phyloP scores from a whole-genome alignment of 352 stramenopile genomes.

The Phytopythium chamaehyphon region DNA sequence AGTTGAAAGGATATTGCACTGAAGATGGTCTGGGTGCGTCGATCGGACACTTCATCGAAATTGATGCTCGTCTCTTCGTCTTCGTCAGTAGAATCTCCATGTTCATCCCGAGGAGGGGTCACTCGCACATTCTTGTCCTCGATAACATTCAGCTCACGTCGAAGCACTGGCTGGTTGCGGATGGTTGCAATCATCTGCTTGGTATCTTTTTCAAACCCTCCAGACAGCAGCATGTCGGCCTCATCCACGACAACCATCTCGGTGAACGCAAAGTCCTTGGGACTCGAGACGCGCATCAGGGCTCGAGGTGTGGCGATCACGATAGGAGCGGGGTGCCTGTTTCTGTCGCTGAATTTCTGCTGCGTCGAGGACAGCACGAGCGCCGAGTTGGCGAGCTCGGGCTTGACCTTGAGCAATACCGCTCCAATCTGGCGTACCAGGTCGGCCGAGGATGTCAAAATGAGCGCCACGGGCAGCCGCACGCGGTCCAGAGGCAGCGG shows the following conservation, averaged over 20 bases:
- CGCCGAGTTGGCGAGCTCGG: slow-evolving; percentile 28
- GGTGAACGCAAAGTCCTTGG: slow-evolving; percentile 71
- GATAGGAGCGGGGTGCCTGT: slow-evolving; percentile 32
- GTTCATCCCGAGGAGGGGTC: background rate
- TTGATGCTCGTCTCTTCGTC: slow-evolving; percentile 13
- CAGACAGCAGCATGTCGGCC: slow-evolving; percentile 75
- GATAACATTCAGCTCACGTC: slow-evolving; percentile 35
- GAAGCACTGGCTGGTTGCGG: slow-evolving; percentile 65
- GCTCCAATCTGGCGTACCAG: slow-evolving; percentile 69
- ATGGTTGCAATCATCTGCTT: slow-evolving; percentile 82
- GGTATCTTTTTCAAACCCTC: slow-evolving; percentile 71
- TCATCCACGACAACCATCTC: slow-evolving; percentile 74
- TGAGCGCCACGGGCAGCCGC: slow-evolving; percentile 50
- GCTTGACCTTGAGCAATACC: slow-evolving; percentile 39
- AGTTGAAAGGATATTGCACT: slow-evolving; percentile 66
- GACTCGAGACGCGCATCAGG: slow-evolving; percentile 58
- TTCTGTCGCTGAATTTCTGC: slow-evolving; percentile 29
- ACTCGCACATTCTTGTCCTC: slow-evolving; percentile 1
- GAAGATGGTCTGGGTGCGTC: slow-evolving; percentile 65
- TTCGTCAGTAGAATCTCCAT: slow-evolving; percentile 8
- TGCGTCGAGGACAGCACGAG: slow-evolving; percentile 53
- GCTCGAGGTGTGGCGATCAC: slow-evolving; percentile 64
- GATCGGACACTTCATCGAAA: slow-evolving; percentile 15
- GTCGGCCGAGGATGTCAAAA: slow-evolving; percentile 87
- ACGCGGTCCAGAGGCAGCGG: slow-evolving; percentile 29